Evolutionary conservation across 352 stramenopile species (phyloP).

Genomic region (Aphanomyces astaci): DNA sequence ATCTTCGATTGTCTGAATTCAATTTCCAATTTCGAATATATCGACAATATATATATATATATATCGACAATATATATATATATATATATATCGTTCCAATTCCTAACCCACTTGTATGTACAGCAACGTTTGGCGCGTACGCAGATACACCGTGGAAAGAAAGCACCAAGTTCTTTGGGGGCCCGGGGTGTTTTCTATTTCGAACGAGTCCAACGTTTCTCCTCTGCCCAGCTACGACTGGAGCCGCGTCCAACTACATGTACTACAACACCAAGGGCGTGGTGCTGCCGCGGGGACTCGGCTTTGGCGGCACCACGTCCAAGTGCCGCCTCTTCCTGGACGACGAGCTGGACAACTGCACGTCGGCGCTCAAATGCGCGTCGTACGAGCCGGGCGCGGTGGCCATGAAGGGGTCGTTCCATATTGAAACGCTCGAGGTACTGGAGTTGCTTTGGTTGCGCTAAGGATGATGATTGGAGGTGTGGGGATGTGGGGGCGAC

Average conservation of each 20-base stretch:
- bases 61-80: too few species aligned
- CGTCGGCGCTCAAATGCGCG: conserved; percentile 60
- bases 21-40: too few species aligned
- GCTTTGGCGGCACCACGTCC: conserved; percentile 66
- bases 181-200: conserved; percentile 77
- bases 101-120: neutral
- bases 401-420: conserved; percentile 51
- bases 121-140: conserved; percentile 82
- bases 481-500: conserved; percentile 71
- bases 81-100: too few species aligned
- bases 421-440: conserved; percentile 55
- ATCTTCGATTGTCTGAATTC: too few species aligned
- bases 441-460: neutral
- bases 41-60: too few species aligned
- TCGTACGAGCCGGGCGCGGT: conserved; percentile 62
- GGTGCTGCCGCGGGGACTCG: conserved; percentile 58
- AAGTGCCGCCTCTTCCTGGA: conserved; percentile 72
- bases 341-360: conserved; percentile 82
- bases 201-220: conserved; percentile 51
- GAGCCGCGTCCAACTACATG: conserved; percentile 64
- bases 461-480: too few species aligned
- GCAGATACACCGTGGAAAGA: conserved; percentile 82
- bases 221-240: conserved; percentile 48
- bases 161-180: conserved; percentile 67
- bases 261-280: conserved; percentile 83